Evolutionary conservation across 345 rosid species (phyloP), one percentile per base, ranked within the genome.

Genomic region (Gossypium turneri): DNA sequence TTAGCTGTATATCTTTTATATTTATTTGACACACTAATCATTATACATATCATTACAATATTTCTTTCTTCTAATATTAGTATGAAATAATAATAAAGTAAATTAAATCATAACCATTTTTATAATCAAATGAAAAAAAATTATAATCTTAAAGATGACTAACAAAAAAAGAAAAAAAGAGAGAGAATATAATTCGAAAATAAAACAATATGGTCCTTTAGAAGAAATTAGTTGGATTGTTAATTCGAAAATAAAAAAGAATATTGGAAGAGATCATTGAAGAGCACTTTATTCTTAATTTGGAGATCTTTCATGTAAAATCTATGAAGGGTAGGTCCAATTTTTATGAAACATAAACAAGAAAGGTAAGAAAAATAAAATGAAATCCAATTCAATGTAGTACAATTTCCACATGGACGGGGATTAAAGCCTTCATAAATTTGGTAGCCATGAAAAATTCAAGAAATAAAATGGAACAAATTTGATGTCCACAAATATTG

Each of bases 361-460:
- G 52, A 51, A 55, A 51, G 51, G 51, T 47, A 47, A 9, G 51
- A 65, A 45, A 45, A 9, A 45, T 61, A 24, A 65, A 70, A 74
- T 3, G 65, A 69, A 78, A 65, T 5, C 65, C 45, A 34, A 34
- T 34, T 5, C 41, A 4, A 60, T 22, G 34, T 15, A 61, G 16
- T 25, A 53, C 51, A 38, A 67, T 19, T 44, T 55, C 48, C 34
- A 59, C 38, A 25, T 59, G 51, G 8, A 47, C 55, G 67, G 70
- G 70, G 2, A n/a, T 29, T 15, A 59, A 58, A 38, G 20, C 41
- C 59, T 13, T 65, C 70, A 41, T 43, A 24, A 19, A 44, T 79
- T 77, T 73, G 15, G 69, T 25, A 68, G 79, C 84, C 79, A 80
- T 34, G 79, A 75, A 71, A 74, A 74, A 61, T 43, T 69, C 22